phyloP scores from a whole-genome alignment of 2,329 filamentous ascomycete species.

The Colletotrichum plurivorum region DNA sequence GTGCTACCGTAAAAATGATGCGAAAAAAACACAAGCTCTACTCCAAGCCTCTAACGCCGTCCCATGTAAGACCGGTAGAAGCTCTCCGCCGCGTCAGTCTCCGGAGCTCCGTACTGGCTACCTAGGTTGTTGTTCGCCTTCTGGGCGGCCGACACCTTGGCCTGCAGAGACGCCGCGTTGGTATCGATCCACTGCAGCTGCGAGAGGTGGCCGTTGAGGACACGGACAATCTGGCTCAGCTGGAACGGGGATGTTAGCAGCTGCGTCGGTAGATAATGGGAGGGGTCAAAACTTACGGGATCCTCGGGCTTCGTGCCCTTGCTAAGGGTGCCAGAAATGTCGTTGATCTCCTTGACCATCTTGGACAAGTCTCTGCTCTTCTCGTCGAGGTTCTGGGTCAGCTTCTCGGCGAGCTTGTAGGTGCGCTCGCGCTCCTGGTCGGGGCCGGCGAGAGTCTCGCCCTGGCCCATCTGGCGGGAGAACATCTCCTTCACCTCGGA shows the following conservation, averaged over 20 bases:
- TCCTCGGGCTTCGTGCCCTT: slow-evolving; percentile 92
- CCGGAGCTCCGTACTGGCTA: slow-evolving; percentile 70
- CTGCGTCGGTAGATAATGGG: not conserved
- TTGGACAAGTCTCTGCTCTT: slow-evolving; percentile 93
- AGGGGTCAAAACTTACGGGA: slow-evolving; percentile 72
- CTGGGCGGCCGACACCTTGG: slow-evolving; percentile 86
- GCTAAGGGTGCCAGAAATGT: slow-evolving; percentile 88
- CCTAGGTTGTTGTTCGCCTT: slow-evolving; percentile 78
- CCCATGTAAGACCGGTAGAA: slow-evolving; percentile 93
- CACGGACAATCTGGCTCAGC: slow-evolving; percentile 94
- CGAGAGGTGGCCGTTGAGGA: slow-evolving; percentile 92
- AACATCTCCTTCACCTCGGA: slow-evolving; percentile 92
- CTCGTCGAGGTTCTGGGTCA: slow-evolving; percentile 90
- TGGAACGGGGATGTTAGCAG: slow-evolving; percentile 56
- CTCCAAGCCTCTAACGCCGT: slow-evolving; percentile 63
- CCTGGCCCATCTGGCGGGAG: slow-evolving; percentile 80
- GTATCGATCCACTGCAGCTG: slow-evolving; percentile 95
- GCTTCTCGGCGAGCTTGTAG: slow-evolving; percentile 94
- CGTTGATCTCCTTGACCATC: slow-evolving; percentile 99
- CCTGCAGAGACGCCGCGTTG: slow-evolving; percentile 83
- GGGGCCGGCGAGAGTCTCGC: slow-evolving; percentile 84
- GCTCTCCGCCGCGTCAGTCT: slow-evolving; percentile 83
- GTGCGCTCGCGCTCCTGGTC: slow-evolving; percentile 97
- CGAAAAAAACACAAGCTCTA: slow-evolving; percentile 26
- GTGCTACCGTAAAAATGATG: slow-evolving; percentile 43